Evolutionary conservation across 2,329 filamentous ascomycete genomes (phyloP), one percentile per base, ranked within the genome.

Genomic region (Cladosporium cucumerinum): DNA sequence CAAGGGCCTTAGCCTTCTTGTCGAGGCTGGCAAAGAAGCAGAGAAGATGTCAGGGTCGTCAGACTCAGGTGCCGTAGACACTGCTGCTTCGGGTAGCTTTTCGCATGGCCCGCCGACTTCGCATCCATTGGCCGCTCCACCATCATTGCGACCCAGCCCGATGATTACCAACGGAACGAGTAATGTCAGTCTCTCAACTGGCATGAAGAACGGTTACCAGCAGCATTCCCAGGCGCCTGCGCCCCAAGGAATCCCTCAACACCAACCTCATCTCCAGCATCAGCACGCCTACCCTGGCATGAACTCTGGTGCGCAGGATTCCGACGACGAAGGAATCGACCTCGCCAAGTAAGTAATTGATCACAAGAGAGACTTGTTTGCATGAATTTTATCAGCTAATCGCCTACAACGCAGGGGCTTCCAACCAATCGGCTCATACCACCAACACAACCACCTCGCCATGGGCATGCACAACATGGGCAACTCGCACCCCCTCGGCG

Each of bases 351-450:
- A 74, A 76, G 79, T 75, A 12, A 23, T 39, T 8, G 10, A 51
- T n/a, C 5, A 43, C 30, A 52, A 16, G 12, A 36, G 34, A 36
- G 34, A n/a, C 36, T 39, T 39, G 36, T 39, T 39, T 39, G 5
- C 36, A 18, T 18, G 36, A n/a, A 39, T 5, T 39, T 18, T 3
- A 26, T 39, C 14, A 39, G 34, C 70, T 76, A 68, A 76, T 75
- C 68, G 75, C 64, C 30, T 18, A 0, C 36, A 51, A 16, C 32
- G 26, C 66, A 82, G 80, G 74, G 81, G 81, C 26, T 82, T 82
- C 72, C 79, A 82, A 67, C 80, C 80, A 36, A 82, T 82, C 58
- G 80, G 80, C 30, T 76, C 77, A 2, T 82, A 81, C 68, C 81
- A 82, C 65, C 74, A 76, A 66, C 70, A 69, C 48, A 74, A 75